These are phyloP conservation scores for Ambrosiella cleistominuta DNA, from an alignment of 2,329 filamentous ascomycete genomes.

Conservation along the genomic window DNA sequence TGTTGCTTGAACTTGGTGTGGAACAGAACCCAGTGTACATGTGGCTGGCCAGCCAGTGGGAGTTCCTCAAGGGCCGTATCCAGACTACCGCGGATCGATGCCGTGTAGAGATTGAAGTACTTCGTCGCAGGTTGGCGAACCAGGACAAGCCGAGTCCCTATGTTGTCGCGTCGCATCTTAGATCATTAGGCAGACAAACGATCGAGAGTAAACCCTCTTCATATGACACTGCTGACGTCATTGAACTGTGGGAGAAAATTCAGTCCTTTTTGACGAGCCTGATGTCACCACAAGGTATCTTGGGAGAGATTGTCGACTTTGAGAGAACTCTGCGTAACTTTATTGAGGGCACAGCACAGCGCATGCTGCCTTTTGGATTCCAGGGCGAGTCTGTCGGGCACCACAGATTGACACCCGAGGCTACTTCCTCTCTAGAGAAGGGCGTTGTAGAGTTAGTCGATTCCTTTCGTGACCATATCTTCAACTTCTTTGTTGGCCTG, in stretches of 20 bases:
- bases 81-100: slow-evolving; percentile 64
- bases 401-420: slow-evolving; percentile 58
- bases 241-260: slow-evolving; percentile 88
- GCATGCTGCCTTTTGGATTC: slow-evolving; percentile 59
- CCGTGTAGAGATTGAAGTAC: slow-evolving; percentile 79
- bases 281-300: slow-evolving; percentile 59
- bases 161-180: slow-evolving; percentile 56
- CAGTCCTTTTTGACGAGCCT: slow-evolving; percentile 55
- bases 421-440: slow-evolving; percentile 54
- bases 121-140: slow-evolving; percentile 63
- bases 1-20: slow-evolving; percentile 83
- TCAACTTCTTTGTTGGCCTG: slow-evolving; percentile 68
- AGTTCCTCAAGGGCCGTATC: slow-evolving; percentile 77
- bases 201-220: slow-evolving; percentile 42
- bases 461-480: slow-evolving; percentile 62
- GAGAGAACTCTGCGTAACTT: slow-evolving; percentile 88
- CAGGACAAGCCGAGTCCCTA: slow-evolving; percentile 53
- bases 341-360: slow-evolving; percentile 70
- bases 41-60: slow-evolving; percentile 80
- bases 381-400: slow-evolving; percentile 67
- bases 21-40: slow-evolving; percentile 94
- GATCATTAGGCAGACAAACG: slow-evolving; percentile 50
- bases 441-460: slow-evolving; percentile 69
- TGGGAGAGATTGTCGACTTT: slow-evolving; percentile 83
- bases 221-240: slow-evolving; percentile 62